These are phyloP conservation scores for Candolleomyces aberdarensis DNA, from an alignment of 768 basidiomycete genomes.

Conservation along the genomic window DNA sequence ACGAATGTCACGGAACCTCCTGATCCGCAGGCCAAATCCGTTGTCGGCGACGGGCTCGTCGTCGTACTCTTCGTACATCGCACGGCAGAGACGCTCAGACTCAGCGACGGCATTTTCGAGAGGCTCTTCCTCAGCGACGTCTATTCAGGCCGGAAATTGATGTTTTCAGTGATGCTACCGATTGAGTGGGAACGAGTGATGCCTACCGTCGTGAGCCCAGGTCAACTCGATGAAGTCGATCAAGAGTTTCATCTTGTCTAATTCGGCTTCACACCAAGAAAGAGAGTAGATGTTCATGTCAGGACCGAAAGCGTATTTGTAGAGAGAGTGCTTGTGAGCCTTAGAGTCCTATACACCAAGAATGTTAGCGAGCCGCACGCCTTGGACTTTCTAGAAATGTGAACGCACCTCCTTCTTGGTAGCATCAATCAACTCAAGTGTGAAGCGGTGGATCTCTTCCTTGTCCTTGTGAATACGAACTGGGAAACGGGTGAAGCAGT, in stretches of 20 bases:
- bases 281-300: background rate
- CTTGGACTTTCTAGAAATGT: too few species aligned
- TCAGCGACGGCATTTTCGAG: background rate
- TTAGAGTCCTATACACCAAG: background rate
- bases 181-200: background rate
- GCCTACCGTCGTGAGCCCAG: background rate
- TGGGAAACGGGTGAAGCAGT: too few species aligned
- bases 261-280: background rate
- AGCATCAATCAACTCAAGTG: background rate
- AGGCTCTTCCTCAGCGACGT: background rate
- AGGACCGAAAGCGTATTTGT: background rate
- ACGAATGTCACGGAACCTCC: background rate
- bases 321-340: background rate
- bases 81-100: background rate
- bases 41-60: background rate
- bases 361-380: too few species aligned
- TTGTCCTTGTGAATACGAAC: too few species aligned
- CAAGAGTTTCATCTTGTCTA: constrained; percentile 1
- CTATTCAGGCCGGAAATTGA: too few species aligned
- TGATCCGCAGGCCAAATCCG: background rate
- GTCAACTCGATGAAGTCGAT: constrained; percentile 1
- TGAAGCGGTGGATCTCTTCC: background rate
- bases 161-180: too few species aligned
- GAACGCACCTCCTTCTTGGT: background rate
- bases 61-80: constrained; percentile 5